Percentiles rank a stretch among this genome's conserved stretches.
Evolutionary conservation across 768 basidiomycete species (phyloP).

Genomic region (Collybia sordida): DNA sequence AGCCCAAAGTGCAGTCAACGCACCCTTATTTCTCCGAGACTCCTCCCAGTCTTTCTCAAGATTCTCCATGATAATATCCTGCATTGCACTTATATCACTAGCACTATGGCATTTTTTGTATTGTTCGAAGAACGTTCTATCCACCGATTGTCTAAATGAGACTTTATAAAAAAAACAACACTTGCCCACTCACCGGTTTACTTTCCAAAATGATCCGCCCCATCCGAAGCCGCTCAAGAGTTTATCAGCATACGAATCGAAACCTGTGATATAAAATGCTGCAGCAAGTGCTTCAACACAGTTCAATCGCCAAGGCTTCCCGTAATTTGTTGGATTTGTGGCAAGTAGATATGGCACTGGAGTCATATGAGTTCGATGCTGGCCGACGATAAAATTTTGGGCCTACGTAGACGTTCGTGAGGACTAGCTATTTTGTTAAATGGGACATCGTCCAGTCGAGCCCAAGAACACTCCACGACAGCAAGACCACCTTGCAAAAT

Average conservation of each 20-base stretch:
- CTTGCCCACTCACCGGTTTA: constrained; percentile 65
- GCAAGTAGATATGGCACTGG: constrained; percentile 94
- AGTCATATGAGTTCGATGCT: not conserved
- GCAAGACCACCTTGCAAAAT: constrained; percentile 76
- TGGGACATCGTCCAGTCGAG: constrained; percentile 90
- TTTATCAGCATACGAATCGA: constrained; percentile 75
- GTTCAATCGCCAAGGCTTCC: constrained; percentile 94
- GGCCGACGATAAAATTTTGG: not conserved
- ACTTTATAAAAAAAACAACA: not conserved
- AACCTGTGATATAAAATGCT: constrained; percentile 91
- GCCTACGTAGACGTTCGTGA: constrained; percentile 85
- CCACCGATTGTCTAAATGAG: not conserved
- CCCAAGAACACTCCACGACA: constrained; percentile 99
- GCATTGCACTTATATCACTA: constrained; percentile 55
- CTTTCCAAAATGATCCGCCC: constrained; percentile 84
- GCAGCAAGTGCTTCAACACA: constrained; percentile 95
- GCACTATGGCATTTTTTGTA: constrained; percentile 74
- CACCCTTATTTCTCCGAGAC: constrained; percentile 54
- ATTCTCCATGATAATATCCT: constrained; percentile 70
- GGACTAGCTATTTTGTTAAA: constrained; percentile 93
- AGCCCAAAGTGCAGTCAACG: not conserved
- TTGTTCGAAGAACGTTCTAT: constrained; percentile 64
- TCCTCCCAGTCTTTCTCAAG: constrained; percentile 61
- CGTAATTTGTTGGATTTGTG: constrained; percentile 97
- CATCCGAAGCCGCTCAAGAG: constrained; percentile 85